Conservation (phyloP, 2,329 filamentous ascomycete genomes). For the Nothopassalora personata region DNA sequence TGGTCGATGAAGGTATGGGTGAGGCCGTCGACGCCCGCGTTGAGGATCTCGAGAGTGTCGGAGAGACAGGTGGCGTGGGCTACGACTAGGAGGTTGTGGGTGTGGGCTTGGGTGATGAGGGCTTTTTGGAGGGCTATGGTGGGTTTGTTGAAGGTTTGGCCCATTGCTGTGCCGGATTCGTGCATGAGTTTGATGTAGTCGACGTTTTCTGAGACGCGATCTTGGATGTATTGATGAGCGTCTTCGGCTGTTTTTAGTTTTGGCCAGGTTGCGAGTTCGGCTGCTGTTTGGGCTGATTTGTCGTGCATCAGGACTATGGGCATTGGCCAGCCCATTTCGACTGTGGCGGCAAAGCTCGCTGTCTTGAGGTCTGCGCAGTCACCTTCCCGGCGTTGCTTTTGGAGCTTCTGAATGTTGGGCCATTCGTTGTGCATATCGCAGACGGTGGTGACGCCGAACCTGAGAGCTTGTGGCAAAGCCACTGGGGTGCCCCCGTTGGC, state of each 20-base stretch:
- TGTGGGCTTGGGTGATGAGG: constrained; percentile 39
- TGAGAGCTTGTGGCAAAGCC: constrained; percentile 41
- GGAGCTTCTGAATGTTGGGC: constrained; percentile 30
- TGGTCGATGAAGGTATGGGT: constrained; percentile 42
- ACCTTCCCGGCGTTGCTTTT: constrained; percentile 28
- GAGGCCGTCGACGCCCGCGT: constrained; percentile 41
- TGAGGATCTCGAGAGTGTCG: constrained; percentile 40
- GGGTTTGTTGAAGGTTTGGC: constrained; percentile 36
- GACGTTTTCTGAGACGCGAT: constrained; percentile 38
- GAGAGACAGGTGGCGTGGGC: constrained; percentile 38
- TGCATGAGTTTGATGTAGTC: constrained; percentile 50
- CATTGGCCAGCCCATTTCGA: constrained; percentile 50
- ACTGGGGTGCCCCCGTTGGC: constrained; percentile 37
- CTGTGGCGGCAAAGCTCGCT: constrained; percentile 45
- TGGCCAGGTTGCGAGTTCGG: constrained; percentile 44
- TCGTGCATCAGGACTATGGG: constrained; percentile 39
- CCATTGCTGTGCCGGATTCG: constrained; percentile 42
- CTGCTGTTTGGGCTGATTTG: constrained; percentile 31
- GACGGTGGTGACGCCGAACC: constrained; percentile 50
- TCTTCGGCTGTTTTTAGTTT: constrained; percentile 39
- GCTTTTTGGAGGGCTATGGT: constrained; percentile 42
- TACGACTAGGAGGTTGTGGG: constrained; percentile 35
- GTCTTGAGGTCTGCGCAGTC: constrained; percentile 47
- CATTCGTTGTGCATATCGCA: constrained; percentile 42
- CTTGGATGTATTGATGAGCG: constrained; percentile 40